Percentiles rank a stretch among this genome's conserved stretches.
Evolutionary conservation across 2,329 filamentous ascomycete genomes (phyloP).

Genomic region (Epichloe sp.): DNA sequence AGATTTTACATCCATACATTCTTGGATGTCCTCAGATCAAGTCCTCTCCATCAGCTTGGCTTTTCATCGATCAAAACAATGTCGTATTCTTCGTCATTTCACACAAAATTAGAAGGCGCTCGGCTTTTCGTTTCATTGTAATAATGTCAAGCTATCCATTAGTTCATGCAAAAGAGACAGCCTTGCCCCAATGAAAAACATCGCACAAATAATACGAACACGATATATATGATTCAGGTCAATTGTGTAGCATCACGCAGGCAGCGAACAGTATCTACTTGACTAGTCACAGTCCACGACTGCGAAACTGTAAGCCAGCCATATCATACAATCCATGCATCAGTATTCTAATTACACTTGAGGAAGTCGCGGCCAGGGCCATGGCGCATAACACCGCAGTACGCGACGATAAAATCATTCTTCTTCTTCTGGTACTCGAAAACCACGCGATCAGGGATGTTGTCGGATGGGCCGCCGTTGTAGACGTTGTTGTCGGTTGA

Average conservation of each 20-base stretch:
- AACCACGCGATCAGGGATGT: slow-evolving; percentile 1
- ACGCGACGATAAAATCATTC: neutral
- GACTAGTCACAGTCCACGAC: neutral
- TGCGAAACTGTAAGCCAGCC: neutral
- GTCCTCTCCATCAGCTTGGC: no score
- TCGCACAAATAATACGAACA: no score
- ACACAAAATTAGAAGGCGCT: no score
- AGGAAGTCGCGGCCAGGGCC: neutral
- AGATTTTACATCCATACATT: no score
- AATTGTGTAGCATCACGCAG: neutral
- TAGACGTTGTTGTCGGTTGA: neutral
- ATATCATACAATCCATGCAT: neutral
- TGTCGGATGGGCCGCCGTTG: neutral
- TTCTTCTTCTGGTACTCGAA: neutral
- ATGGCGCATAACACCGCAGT: slow-evolving; percentile 1
- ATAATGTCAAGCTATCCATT: no score
- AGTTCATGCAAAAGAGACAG: no score
- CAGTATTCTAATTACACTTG: neutral
- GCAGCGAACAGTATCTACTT: neutral
- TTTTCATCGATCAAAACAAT: no score
- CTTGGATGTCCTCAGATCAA: no score
- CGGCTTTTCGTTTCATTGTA: no score
- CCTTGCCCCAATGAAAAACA: no score
- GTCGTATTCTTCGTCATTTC: no score
- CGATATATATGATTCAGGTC: no score